These are phyloP conservation scores for Saturnispora kantuleensis DNA, from an alignment of 805 yeast species.

Conservation along the genomic window DNA sequence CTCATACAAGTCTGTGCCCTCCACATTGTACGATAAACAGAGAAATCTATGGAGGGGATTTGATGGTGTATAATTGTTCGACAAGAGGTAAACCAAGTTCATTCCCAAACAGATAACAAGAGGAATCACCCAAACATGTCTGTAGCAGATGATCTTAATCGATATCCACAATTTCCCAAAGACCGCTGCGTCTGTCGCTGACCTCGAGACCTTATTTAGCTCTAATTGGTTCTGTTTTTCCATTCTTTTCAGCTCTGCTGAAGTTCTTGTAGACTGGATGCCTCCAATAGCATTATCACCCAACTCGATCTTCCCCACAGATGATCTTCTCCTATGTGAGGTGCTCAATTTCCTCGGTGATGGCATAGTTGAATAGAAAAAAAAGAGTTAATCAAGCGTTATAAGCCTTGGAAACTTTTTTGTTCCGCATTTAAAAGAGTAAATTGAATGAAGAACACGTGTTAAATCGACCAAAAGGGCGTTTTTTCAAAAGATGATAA, in stretches of 20 bases:
- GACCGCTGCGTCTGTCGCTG: conserved; percentile 41
- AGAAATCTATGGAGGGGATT: conserved; percentile 60
- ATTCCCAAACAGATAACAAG: conserved; percentile 36
- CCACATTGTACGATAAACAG: conserved; percentile 52
- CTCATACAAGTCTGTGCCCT: conserved; percentile 58
- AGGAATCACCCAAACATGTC: conserved; percentile 70
- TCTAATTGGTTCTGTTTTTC: conserved; percentile 25
- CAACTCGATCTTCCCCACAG: conserved; percentile 63
- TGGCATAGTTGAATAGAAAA: not conserved
- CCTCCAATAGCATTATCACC: conserved; percentile 68
- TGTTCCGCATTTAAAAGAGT: too few relatives aligned
- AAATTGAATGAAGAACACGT: too few relatives aligned
- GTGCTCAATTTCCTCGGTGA: not conserved
- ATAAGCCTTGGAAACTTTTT: too few relatives aligned
- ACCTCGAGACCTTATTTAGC: conserved; percentile 19
- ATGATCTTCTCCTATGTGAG: conserved; percentile 33
- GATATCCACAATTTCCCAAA: conserved; percentile 46
- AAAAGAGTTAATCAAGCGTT: too few relatives aligned
- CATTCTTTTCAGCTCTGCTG: conserved; percentile 33
- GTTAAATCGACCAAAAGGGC: too few relatives aligned
- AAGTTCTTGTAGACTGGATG: conserved; percentile 54
- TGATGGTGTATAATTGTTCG: conserved; percentile 46
- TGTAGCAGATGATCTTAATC: conserved; percentile 45
- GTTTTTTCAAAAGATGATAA: too few relatives aligned
- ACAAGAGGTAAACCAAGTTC: conserved; percentile 37